Conservation (phyloP, 306 rosid species). For the Gleditsia sinensis region DNA sequence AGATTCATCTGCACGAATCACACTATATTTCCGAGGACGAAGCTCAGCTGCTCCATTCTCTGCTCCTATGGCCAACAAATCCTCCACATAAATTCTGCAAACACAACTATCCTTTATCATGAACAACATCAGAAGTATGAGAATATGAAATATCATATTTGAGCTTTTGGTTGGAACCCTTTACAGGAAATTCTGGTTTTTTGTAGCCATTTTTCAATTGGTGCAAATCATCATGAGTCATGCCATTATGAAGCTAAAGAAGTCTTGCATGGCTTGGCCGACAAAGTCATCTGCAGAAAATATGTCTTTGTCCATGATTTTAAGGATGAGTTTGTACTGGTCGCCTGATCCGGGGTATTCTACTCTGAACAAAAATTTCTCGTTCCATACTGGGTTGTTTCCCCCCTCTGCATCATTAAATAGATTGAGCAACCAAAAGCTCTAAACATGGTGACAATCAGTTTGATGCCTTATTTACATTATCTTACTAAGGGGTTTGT, state of each 20-base stretch:
- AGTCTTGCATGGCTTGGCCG: conserved; percentile 73
- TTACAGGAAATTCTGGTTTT: too few species aligned
- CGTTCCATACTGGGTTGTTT: conserved; percentile 73
- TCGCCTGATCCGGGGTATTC: conserved; percentile 84
- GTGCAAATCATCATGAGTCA: too few species aligned
- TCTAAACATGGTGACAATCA: too few species aligned
- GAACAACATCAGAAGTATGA: neutral
- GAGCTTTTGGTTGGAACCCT: too few species aligned
- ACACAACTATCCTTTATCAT: neutral
- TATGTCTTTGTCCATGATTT: conserved; percentile 76
- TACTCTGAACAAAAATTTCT: conserved; percentile 66
- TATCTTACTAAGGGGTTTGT: too few species aligned
- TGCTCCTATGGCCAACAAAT: conserved; percentile 48
- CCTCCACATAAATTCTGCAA: conserved; percentile 32
- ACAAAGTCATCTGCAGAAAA: conserved; percentile 73
- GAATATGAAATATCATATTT: too few species aligned
- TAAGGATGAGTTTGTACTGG: conserved; percentile 64
- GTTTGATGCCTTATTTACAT: too few species aligned
- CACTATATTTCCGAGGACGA: conserved; percentile 58
- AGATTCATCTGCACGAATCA: conserved; percentile 54
- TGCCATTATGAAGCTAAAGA: neutral
- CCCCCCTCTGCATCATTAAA: conserved; percentile 64
- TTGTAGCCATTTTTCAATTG: too few species aligned
- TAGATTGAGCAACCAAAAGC: neutral
- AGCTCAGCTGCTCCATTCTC: conserved; percentile 49